phyloP scores from a whole-genome alignment of 2,329 filamentous ascomycete genomes.

The Ampelomyces quisqualis region DNA sequence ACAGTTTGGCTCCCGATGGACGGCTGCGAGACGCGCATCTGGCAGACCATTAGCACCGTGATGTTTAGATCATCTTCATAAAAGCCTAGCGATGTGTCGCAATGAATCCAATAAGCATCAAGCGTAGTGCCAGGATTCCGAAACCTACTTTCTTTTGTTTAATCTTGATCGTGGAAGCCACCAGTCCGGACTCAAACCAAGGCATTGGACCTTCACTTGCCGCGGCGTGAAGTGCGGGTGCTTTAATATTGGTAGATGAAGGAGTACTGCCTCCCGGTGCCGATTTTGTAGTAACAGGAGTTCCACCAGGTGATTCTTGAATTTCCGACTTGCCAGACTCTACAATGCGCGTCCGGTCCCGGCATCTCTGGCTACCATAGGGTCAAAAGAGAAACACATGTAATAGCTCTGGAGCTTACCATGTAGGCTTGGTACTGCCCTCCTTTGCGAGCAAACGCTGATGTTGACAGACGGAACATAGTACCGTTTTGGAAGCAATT shows the following conservation, averaged over 20 bases:
- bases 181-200: constrained; percentile 7
- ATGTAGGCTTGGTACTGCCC: constrained; percentile 2
- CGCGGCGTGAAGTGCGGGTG: background rate
- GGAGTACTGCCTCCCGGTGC: background rate
- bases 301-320: constrained; percentile 22
- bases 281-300: too few species aligned
- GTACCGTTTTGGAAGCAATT: background rate
- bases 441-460: constrained; percentile 3
- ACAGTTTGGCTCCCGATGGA: too few species aligned
- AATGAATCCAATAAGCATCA: too few species aligned
- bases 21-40: too few species aligned
- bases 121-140: too few species aligned
- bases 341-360: constrained; percentile 2
- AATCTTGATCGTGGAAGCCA: constrained; percentile 1
- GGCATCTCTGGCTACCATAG: constrained; percentile 9
- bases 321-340: constrained; percentile 10
- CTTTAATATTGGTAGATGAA: background rate
- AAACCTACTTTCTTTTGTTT: constrained; percentile 4
- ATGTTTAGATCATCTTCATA: too few species aligned
- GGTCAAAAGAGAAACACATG: background rate
- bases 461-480: constrained; percentile 18
- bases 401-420: constrained; percentile 7
- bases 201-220: background rate
- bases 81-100: too few species aligned
- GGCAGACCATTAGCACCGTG: too few species aligned